These are phyloP conservation scores for Fusarium multiceps DNA, from an alignment of 2,329 filamentous ascomycete species.

Conservation along the genomic window DNA sequence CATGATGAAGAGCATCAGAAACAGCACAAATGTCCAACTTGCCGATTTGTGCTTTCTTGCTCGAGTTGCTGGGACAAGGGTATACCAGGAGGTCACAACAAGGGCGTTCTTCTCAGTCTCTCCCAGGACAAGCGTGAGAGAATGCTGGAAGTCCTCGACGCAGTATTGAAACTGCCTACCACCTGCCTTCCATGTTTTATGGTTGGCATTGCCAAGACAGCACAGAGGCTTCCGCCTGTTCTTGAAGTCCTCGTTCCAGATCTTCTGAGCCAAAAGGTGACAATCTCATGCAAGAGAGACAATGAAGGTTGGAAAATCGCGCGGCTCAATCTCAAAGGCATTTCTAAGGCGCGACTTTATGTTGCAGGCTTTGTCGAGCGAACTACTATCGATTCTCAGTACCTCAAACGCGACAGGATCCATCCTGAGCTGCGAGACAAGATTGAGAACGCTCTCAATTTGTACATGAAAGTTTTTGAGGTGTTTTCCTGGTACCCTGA, in stretches of 20 bases:
- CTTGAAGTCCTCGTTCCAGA: background rate
- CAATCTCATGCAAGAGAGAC: background rate
- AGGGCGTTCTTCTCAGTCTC: background rate
- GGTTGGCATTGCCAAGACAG: background rate
- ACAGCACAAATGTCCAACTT: background rate
- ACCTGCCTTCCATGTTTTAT: background rate
- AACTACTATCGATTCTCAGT: background rate
- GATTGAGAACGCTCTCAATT: background rate
- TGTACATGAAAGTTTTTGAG: background rate
- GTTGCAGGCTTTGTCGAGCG: background rate
- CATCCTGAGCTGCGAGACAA: background rate
- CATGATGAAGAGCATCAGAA: fast-evolving
- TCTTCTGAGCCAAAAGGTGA: background rate
- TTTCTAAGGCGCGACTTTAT: background rate
- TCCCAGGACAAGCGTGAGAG: background rate
- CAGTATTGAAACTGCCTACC: background rate
- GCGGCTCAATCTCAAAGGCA: background rate
- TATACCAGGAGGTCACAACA: background rate
- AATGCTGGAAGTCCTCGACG: background rate
- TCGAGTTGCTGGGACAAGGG: background rate
- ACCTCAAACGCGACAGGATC: background rate
- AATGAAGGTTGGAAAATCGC: background rate
- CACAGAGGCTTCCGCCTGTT: background rate
- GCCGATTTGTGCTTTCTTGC: background rate
- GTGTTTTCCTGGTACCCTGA: background rate